A percentile compares a stretch with the other conserved stretches of the same genome.
Evolutionary conservation across 1,139 yeast species (phyloP).

Genomic region (Zygoascus sp.): DNA sequence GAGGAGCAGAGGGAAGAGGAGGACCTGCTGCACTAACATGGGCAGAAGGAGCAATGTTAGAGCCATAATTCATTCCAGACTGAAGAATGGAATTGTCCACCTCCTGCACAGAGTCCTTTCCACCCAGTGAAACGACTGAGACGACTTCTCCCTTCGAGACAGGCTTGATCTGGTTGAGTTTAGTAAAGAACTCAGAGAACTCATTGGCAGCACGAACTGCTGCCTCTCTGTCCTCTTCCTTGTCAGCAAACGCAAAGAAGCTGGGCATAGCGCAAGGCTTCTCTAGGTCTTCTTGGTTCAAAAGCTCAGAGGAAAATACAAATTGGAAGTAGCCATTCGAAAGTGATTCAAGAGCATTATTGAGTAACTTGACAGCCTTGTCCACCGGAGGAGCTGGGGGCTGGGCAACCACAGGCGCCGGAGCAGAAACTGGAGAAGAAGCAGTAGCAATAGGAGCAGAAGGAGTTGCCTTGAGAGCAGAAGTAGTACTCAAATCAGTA

Average conservation of each 20-base stretch:
- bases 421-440: constrained; percentile 13
- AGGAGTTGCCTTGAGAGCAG: constrained; percentile 14
- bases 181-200: constrained; percentile 16
- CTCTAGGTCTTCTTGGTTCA: constrained; percentile 31
- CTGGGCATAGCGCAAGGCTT: constrained; percentile 35
- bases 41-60: constrained; percentile 1
- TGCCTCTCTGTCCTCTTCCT: constrained; percentile 21
- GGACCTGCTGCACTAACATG: constrained; percentile 20
- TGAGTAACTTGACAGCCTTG: constrained; percentile 29
- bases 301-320: constrained; percentile 34
- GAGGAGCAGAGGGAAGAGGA: constrained; percentile 28
- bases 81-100: neutral
- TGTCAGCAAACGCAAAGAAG: constrained; percentile 41
- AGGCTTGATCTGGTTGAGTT: constrained; percentile 13
- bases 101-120: neutral
- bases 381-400: constrained; percentile 25
- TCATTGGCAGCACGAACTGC: constrained; percentile 4
- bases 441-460: no score
- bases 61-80: constrained; percentile 5
- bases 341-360: constrained; percentile 33
- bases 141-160: neutral
- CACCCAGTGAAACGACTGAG: neutral
- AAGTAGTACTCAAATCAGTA: constrained; percentile 7
- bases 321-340: constrained; percentile 34
- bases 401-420: constrained; percentile 24